A percentile compares a stretch with the other conserved stretches of the same genome.
These are phyloP conservation scores for Toxoplasma gondii DNA, from an alignment of 169 alveolate genomes.

Conservation along the genomic window DNA sequence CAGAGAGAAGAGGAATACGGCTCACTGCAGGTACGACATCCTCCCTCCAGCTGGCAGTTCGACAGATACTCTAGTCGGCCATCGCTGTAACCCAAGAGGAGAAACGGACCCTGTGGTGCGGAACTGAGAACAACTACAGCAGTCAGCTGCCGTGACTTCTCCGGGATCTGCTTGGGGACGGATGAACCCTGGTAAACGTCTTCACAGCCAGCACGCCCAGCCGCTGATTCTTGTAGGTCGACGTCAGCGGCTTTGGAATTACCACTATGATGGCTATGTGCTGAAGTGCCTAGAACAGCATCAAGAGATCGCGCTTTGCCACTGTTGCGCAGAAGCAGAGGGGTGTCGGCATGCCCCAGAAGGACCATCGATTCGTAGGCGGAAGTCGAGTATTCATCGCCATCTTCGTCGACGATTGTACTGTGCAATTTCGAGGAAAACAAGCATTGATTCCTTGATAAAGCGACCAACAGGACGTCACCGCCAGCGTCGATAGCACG, in stretches of 20 bases:
- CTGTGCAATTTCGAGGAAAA: not conserved
- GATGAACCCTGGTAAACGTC: not conserved
- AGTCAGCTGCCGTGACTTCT: not conserved
- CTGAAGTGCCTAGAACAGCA: not conserved
- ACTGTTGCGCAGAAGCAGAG: not conserved
- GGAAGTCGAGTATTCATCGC: not conserved
- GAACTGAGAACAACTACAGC: not conserved
- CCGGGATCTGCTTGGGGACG: not conserved
- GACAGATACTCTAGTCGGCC: slow-evolving; percentile 16
- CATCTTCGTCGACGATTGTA: not conserved
- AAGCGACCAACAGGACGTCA: not conserved
- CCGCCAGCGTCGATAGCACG: slow-evolving; percentile 11
- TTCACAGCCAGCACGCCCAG: not conserved
- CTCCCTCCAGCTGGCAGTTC: not conserved
- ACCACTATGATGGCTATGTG: not conserved
- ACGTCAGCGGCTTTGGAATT: not conserved
- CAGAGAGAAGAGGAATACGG: not conserved
- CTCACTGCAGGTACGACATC: not conserved
- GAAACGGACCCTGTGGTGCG: not conserved
- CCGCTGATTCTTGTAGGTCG: not conserved
- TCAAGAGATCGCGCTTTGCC: slow-evolving; percentile 7
- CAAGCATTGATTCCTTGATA: not conserved
- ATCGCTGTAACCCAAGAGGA: slow-evolving; percentile 5
- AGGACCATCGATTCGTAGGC: not conserved
- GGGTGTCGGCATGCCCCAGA: not conserved